Evolutionary conservation across 2,329 filamentous ascomycete genomes (phyloP), one percentile per base, ranked within the genome.

Genomic region (Penicillium sp.): DNA sequence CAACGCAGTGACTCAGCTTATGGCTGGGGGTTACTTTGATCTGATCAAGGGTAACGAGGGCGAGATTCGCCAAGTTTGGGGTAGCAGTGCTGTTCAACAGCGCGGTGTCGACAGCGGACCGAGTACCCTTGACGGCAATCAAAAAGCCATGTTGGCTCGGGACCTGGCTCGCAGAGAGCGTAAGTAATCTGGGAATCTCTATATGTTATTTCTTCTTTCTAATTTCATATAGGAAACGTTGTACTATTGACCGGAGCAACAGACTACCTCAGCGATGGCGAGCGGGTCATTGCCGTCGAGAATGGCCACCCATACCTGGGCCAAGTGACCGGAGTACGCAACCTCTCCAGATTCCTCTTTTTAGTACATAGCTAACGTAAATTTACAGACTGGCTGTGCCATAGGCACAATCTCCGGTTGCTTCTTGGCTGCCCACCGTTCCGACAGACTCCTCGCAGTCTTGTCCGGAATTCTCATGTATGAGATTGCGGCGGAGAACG

Each of bases 21-120:
- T 97, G 68, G 78, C 83, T 0, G 81, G 79, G 3, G 92, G 91
- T 38, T 90, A 90, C 72, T 89, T 96, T 66, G 85, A 90, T 72
- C 80, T 97, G 40, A 92, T 97, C 74, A 97, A 97, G 72, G 93
- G 93, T 47, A 97, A 97, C 74, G 90, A 95, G 70, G 86, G 88
- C 52, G 94, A 97, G 73, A 92, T 97, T 59, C 80, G 83, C 46
- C 86, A 89, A 3, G 85, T 93, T 0, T 83, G 82, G 38, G 88
- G 88, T 40, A 78, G 82, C 42, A 74, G 70, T 24, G 72, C 72
- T 11, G 75, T 79, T 2, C 83, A 86, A 61, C 93, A 97, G 74
- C 86, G 88, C 42, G 93, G 93, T 47, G 93, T 97, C 11, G 93
- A 97, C 74, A 90, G 87, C 60, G 83, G 82, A 1, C 75, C 82